Evolutionary conservation across 176 grass and related monocot genomes (phyloP), one percentile per base, ranked within the genome.

Genomic region (Aechmea fasciata): DNA sequence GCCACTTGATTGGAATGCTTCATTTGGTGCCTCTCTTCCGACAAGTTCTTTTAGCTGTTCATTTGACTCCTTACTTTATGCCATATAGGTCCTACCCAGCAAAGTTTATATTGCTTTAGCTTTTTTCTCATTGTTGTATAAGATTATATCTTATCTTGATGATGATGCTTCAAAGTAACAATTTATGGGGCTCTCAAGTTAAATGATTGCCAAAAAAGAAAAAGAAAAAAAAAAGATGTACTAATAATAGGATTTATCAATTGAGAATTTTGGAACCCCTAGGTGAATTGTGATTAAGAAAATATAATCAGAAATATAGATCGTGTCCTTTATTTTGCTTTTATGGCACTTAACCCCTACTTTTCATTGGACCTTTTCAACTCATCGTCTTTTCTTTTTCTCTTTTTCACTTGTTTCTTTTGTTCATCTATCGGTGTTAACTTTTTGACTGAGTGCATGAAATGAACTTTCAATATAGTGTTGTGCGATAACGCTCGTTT

Each of bases 21-120:
- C 10, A 57, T 62, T 84, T 33, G 29, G 29, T 33, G 29, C 29
- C 29, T 33, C 19, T 51, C 23, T 61, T 63, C 77, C 70, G 17
- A 28, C 18, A 79, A 80, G 75, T 85, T 23, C 63, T 17, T 79
- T 12, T 69, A n/a, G 50, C 50, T 70, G 10, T 73, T 63, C 64
- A 55, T 11, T 83, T 80, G 48, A 69, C 71, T 62, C 24, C 47
- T 69, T 20, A 57, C 41, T 84, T 33, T 51, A 51, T 13, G 70
- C 73, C 81, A 82, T 52, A 52, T 77, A 71, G 69, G 50, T 50
- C 8, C 20, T 75, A 75, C 59, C 28, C 67, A 51, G 75, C 22
- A 69, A 14, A 26, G 69, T 70, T 63, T 62, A 65, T 68, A 75
- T 69, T 77, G 19, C 29, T 63, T 48, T 19, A 68, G 12, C 33